Evolutionary conservation across 441 rosid species (phyloP).

Genomic region (Gossypium davidsonii): DNA sequence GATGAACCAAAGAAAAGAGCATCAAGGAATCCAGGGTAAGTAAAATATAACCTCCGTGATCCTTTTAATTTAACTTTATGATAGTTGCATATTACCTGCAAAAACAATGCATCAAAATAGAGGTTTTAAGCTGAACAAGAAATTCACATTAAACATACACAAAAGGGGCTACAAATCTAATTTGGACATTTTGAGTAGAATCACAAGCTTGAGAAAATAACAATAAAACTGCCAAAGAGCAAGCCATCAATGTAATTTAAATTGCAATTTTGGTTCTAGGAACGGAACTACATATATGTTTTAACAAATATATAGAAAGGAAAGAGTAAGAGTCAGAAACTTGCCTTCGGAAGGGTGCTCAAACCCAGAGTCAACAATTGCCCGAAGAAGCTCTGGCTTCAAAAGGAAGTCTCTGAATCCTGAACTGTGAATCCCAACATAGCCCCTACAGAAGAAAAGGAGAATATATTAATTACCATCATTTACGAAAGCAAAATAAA

Average conservation of each 20-base stretch:
- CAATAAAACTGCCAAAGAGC: background rate
- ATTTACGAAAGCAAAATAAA: background rate
- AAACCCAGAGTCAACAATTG: slow-evolving; percentile 96
- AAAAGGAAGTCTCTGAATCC: slow-evolving; percentile 99
- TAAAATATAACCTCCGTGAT: slow-evolving; percentile 55
- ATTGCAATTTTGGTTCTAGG: background rate
- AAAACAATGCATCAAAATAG: background rate
- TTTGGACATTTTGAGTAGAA: background rate
- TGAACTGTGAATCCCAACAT: slow-evolving; percentile 97
- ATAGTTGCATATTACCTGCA: slow-evolving; percentile 69
- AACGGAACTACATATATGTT: background rate
- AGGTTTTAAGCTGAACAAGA: background rate
- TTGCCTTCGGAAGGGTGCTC: slow-evolving; percentile 99
- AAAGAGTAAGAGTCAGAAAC: background rate
- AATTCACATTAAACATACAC: background rate
- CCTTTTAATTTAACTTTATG: slow-evolving; percentile 58
- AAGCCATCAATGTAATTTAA: background rate
- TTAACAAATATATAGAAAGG: background rate
- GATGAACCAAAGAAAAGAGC: slow-evolving; percentile 77
- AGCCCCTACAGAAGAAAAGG: slow-evolving; percentile 42
- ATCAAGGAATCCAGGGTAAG: slow-evolving; percentile 71
- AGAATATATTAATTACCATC: background rate
- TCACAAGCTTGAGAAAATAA: background rate
- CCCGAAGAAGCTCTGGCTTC: slow-evolving; percentile 97
- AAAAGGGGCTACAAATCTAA: background rate